phyloP scores from a whole-genome alignment of 345 rosid genomes.

The Ceriops decandra region DNA sequence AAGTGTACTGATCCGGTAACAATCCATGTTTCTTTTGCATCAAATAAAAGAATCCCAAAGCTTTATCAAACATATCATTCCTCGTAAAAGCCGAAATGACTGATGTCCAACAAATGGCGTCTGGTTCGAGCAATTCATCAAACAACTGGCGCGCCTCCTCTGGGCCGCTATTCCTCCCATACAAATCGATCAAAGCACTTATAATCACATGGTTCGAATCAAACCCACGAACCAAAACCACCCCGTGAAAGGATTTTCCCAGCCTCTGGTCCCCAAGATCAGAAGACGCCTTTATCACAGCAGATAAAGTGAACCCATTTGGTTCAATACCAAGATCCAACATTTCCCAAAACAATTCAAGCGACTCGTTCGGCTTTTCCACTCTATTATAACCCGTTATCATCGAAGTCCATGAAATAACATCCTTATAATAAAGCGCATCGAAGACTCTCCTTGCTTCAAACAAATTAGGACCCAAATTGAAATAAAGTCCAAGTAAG shows the following conservation, averaged over 20 bases:
- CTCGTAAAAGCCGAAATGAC: conserved; percentile 60
- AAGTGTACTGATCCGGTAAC: conserved; percentile 61
- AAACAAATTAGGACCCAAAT: conserved; percentile 50
- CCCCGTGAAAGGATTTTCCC: conserved; percentile 70
- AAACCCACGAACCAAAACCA: conserved; percentile 54
- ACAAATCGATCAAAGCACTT: conserved; percentile 65
- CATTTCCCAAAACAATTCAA: conserved; percentile 68
- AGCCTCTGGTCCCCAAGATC: conserved; percentile 45
- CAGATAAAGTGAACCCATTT: conserved; percentile 67
- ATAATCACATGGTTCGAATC: conserved; percentile 50
- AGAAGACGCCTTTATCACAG: conserved; percentile 76
- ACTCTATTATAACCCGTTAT: conserved; percentile 58
- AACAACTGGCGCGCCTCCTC: conserved; percentile 57
- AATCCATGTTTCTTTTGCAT: conserved; percentile 51
- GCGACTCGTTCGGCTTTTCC: conserved; percentile 45
- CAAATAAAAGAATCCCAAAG: conserved; percentile 47
- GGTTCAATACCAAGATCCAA: conserved; percentile 58
- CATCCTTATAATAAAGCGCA: conserved; percentile 56
- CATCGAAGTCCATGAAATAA: conserved; percentile 83
- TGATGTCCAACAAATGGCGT: conserved; percentile 76
- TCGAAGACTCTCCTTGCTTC: conserved; percentile 66
- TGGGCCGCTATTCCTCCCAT: conserved; percentile 48
- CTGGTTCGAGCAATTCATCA: conserved; percentile 71
- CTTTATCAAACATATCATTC: conserved; percentile 56
- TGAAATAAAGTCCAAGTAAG: conserved; percentile 72